phyloP scores from a whole-genome alignment of 1,139 yeast genomes.

The Hyphopichia fennica region DNA sequence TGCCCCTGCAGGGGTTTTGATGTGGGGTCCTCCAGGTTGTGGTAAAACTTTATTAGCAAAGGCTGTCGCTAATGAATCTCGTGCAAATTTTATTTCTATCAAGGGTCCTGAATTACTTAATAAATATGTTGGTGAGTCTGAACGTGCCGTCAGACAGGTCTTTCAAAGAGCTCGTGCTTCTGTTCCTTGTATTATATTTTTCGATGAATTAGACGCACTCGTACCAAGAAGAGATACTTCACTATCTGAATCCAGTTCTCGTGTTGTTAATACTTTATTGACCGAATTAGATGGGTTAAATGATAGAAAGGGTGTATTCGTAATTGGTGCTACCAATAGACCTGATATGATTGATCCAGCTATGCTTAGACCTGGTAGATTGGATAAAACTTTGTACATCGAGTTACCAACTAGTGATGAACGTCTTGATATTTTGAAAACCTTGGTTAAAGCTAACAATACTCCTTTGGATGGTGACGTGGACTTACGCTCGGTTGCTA shows the following conservation, averaged over 20 bases:
- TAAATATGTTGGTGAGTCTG: constrained; percentile 96
- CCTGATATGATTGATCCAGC: constrained; percentile 99
- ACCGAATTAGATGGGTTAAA: constrained; percentile 95
- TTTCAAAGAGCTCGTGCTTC: constrained; percentile 93
- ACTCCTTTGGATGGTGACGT: constrained; percentile 75
- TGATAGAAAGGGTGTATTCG: constrained; percentile 90
- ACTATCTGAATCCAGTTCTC: constrained; percentile 82
- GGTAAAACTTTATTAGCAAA: constrained; percentile 95
- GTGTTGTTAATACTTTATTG: constrained; percentile 91
- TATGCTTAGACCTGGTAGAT: constrained; percentile 94
- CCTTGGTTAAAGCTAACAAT: constrained; percentile 67
- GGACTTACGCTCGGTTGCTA: constrained; percentile 60
- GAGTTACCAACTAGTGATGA: constrained; percentile 82
- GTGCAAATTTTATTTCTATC: constrained; percentile 92
- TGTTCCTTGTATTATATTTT: constrained; percentile 91
- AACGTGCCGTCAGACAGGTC: constrained; percentile 91
- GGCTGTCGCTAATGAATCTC: constrained; percentile 95
- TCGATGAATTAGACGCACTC: constrained; percentile 93
- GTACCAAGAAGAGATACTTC: constrained; percentile 93
- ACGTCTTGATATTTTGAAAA: constrained; percentile 74
- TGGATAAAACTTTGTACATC: constrained; percentile 89
- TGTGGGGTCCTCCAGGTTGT: constrained; percentile 99
- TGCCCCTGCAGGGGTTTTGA: constrained; percentile 94
- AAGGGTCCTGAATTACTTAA: constrained; percentile 94
- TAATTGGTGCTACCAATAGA: constrained; percentile 94